Percentiles rank a stretch among this genome's conserved stretches.
Conservation (phyloP, 2,329 filamentous ascomycete species). For the Phoma sp. region DNA sequence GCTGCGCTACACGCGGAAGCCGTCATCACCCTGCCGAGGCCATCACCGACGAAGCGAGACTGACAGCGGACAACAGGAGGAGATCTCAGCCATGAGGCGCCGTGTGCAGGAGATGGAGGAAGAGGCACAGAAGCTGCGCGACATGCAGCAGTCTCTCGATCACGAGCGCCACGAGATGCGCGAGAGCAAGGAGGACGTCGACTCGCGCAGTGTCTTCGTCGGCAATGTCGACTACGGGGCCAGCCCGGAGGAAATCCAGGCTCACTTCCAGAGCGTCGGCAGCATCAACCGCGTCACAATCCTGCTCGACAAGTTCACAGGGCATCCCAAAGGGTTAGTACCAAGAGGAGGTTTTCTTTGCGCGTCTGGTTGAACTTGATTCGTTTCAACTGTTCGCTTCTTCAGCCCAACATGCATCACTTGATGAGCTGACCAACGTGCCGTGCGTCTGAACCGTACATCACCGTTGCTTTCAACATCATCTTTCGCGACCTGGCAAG, state of each 20-base stretch:
- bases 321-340: slow-evolving; percentile 96
- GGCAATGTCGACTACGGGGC: slow-evolving; percentile 98
- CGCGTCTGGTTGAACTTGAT: slow-evolving; percentile 17
- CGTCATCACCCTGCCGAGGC: not conserved
- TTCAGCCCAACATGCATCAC: slow-evolving; percentile 2
- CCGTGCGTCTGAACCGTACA: not conserved
- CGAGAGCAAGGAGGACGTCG: slow-evolving; percentile 95
- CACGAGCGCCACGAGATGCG: slow-evolving; percentile 81
- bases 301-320: slow-evolving; percentile 95
- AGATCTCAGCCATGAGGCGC: slow-evolving; percentile 59
- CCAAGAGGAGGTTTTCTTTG: slow-evolving; percentile 49
- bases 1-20: not conserved
- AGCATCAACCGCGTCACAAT: slow-evolving; percentile 99
- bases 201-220: slow-evolving; percentile 95
- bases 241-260: slow-evolving; percentile 96
- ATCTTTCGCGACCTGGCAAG: slow-evolving; percentile 63
- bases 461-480: not conserved
- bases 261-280: slow-evolving; percentile 96
- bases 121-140: slow-evolving; percentile 62
- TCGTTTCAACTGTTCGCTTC: not conserved
- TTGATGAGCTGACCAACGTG: slow-evolving; percentile 1
- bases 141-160: slow-evolving; percentile 70
- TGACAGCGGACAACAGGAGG: slow-evolving; percentile 36
- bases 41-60: not conserved
- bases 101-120: slow-evolving; percentile 64